phyloP scores from a whole-genome alignment of 164 flowering plant genomes.

The Euptelea pleiosperma region DNA sequence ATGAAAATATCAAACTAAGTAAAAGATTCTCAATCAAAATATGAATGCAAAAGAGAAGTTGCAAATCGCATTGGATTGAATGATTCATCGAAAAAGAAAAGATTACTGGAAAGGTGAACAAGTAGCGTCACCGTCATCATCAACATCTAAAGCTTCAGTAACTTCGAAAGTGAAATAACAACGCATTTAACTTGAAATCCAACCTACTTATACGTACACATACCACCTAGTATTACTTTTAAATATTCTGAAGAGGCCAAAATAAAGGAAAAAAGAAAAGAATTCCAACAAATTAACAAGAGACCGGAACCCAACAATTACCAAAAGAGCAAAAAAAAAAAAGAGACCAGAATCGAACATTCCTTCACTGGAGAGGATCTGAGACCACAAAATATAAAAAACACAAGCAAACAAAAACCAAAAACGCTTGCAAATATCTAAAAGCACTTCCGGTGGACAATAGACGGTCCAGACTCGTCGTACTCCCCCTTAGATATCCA shows the following conservation, averaged over 20 bases:
- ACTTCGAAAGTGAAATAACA: too few species aligned
- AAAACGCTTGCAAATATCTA: slow-evolving; percentile 1
- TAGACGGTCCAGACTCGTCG: slow-evolving; percentile 33
- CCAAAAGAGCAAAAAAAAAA: too few species aligned
- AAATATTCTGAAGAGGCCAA: background rate
- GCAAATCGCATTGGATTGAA: too few species aligned
- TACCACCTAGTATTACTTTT: slow-evolving; percentile 3
- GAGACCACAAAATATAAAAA: background rate
- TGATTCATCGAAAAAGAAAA: too few species aligned
- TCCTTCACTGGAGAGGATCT: background rate
- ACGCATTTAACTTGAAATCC: too few species aligned
- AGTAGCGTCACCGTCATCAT: background rate
- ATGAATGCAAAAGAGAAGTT: too few species aligned
- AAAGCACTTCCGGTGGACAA: slow-evolving; percentile 35
- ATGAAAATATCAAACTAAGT: too few species aligned
- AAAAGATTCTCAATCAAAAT: too few species aligned
- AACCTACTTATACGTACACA: background rate
- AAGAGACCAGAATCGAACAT: background rate
- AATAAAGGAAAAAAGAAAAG: background rate
- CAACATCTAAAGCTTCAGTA: background rate
- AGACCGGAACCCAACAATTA: background rate
- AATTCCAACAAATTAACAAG: background rate
- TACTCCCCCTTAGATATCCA: slow-evolving; percentile 37
- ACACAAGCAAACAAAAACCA: slow-evolving; percentile 7
- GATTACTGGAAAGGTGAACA: too few species aligned